These are phyloP conservation scores for Dissophora ornata DNA, from an alignment of 192 early-diverging fungal species.

Conservation along the genomic window DNA sequence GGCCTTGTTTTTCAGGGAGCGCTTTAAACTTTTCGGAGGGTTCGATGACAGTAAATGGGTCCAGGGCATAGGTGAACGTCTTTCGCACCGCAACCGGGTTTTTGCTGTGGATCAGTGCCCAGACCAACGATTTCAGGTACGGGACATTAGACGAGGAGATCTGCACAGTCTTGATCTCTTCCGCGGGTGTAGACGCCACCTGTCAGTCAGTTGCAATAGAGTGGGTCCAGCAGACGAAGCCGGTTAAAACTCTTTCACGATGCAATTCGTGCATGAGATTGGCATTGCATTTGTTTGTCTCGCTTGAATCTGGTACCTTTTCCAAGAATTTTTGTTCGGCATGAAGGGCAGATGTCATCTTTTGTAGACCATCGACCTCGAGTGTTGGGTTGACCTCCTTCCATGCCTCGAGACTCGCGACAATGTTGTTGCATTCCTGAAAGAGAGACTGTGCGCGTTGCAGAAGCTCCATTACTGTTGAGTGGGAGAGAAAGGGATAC, in stretches of 20 bases:
- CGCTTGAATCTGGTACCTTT: constrained; percentile 8
- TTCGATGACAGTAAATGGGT: constrained; percentile 37
- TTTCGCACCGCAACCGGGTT: constrained; percentile 41
- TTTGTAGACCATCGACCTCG: constrained; percentile 36
- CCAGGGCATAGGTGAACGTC: constrained; percentile 30
- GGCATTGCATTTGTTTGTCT: no score
- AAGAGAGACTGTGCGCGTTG: constrained; percentile 35
- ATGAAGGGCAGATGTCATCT: constrained; percentile 31
- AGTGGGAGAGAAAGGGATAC: neutral
- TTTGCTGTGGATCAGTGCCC: constrained; percentile 27
- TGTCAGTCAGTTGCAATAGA: neutral
- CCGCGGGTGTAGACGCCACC: constrained; percentile 34
- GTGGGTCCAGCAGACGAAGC: no score
- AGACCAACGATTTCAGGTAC: constrained; percentile 40
- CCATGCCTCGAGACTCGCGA: constrained; percentile 33
- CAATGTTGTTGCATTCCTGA: constrained; percentile 46
- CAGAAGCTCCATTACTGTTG: constrained; percentile 15
- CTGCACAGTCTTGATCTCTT: constrained; percentile 43
- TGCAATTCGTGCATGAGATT: no score
- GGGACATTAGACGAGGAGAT: constrained; percentile 40
- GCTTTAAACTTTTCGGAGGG: constrained; percentile 38
- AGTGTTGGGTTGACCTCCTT: constrained; percentile 14
- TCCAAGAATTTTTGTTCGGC: constrained; percentile 41
- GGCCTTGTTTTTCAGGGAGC: neutral
- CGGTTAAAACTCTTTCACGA: no score